Evolutionary conservation across 768 basidiomycete genomes (phyloP), one percentile per base, ranked within the genome.

Genomic region (Coprinellus aureogranulatus): DNA sequence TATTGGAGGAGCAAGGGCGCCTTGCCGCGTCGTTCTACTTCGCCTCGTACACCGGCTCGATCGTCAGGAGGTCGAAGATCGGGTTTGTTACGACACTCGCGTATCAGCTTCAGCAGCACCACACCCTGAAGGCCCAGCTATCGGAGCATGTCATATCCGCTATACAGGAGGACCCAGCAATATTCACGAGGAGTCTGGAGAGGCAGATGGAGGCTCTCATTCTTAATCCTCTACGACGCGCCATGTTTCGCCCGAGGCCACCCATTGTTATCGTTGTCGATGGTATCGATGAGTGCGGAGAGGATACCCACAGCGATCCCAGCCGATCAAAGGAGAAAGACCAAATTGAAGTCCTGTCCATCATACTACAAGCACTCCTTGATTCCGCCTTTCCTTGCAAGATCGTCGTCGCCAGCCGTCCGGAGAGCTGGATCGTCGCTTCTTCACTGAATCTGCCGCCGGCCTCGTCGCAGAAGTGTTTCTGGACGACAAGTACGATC

Each of bases 1-100:
- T 8, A n/a, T n/a, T 5, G 9, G 8, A 44, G 8, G 5, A n/a
- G 9, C 42, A 8, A 23, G 23, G 34, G 34, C 34, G 26, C 1
- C 54, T 61, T 1, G 53, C 54, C 1, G 61, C 48, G 16, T 61
- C 55, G 25, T 59, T 61, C 57, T 61, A 58, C 48, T 58, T 45
- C 2, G 34, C 14, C 8, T 39, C 42, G n/a, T 45, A 26, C 20
- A 46, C 25, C 8, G 26, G 8, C 34, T 26, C 42, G 12, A 25
- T 26, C 4, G 26, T 28, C 30, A 18, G 41, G 18, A 20, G 45
- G 1, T n/a, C 12, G 8, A 44, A 45, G 14, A 26, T 16, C 9
- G 22, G 25, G 8, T 30, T 55, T 30, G 34, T 55, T n/a, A 25
- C 54, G 10, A 55, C 54, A 10, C 37, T 55, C 27, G 54, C 54